phyloP scores from a whole-genome alignment of 1,139 yeast species.

The Candida tunisiensis region DNA sequence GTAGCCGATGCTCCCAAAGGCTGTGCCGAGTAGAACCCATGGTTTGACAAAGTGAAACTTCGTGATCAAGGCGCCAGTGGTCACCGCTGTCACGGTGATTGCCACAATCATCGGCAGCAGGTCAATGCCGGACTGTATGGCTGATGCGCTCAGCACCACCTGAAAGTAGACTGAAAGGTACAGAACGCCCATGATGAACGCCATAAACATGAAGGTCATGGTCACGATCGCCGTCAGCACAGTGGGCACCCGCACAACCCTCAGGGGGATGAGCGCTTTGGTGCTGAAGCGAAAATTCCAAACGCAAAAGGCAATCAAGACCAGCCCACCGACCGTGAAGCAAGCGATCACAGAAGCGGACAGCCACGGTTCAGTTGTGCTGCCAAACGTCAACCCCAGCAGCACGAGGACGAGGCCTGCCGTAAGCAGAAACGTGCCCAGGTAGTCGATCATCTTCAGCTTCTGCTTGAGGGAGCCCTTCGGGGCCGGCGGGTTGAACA shows the following conservation, averaged over 20 bases:
- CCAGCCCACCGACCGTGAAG: constrained; percentile 37
- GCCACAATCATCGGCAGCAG: constrained; percentile 37
- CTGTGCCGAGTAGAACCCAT: constrained; percentile 24
- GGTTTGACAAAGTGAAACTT: constrained; percentile 20
- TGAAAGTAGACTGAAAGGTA: constrained; percentile 41
- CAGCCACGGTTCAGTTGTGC: constrained; percentile 28
- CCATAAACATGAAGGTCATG: constrained; percentile 23
- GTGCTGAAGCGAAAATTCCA: constrained; percentile 31
- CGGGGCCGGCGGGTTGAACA: constrained; percentile 34
- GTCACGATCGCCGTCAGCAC: constrained; percentile 20
- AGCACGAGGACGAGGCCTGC: constrained; percentile 25
- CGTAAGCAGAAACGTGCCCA: constrained; percentile 14
- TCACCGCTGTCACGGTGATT: constrained; percentile 29
- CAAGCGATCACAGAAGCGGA: constrained; percentile 39
- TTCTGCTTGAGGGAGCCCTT: constrained; percentile 26
- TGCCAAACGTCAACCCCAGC: constrained; percentile 37
- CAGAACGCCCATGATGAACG: constrained; percentile 24
- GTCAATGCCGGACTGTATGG: constrained; percentile 39
- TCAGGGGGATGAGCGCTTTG: constrained; percentile 30
- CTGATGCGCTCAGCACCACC: constrained; percentile 26
- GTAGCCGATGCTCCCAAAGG: constrained; percentile 31
- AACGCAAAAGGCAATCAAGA: constrained; percentile 25
- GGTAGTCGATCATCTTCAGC: constrained; percentile 28
- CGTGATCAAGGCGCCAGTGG: constrained; percentile 29
- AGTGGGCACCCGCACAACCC: constrained; percentile 22